phyloP scores from a whole-genome alignment of 1,284 basidiomycete genomes.

The Ustilago nuda region DNA sequence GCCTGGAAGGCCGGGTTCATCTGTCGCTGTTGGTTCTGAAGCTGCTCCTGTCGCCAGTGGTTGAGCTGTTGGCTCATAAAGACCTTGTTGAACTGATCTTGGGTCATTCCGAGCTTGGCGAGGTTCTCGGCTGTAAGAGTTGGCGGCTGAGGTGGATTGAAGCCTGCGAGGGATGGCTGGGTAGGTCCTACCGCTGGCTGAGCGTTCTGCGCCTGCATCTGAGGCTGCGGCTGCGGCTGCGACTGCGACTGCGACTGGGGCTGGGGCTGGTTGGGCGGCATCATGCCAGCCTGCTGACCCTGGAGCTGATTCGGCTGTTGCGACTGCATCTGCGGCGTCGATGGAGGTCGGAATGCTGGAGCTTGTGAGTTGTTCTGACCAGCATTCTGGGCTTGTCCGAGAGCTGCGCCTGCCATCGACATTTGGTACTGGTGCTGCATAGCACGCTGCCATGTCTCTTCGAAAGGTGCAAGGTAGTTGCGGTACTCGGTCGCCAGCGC shows the following conservation, averaged over 20 bases:
- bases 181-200: constrained; percentile 20
- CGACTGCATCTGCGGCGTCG: constrained; percentile 52
- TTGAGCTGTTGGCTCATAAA: constrained; percentile 49
- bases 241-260: constrained; percentile 25
- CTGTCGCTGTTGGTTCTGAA: constrained; percentile 51
- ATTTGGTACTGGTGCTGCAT: constrained; percentile 63
- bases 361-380: constrained; percentile 28
- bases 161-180: constrained; percentile 38
- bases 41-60: constrained; percentile 44
- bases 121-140: constrained; percentile 51
- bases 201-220: constrained; percentile 27
- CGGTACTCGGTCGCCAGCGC: constrained; percentile 58
- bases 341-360: constrained; percentile 32
- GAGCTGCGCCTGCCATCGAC: constrained; percentile 49
- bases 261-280: constrained; percentile 32
- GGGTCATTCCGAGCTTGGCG: constrained; percentile 47
- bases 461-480: constrained; percentile 60
- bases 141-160: constrained; percentile 53
- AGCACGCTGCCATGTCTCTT: constrained; percentile 65
- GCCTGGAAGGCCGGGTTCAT: constrained; percentile 32
- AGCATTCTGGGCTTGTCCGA: constrained; percentile 22
- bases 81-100: constrained; percentile 55
- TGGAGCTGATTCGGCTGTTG: constrained; percentile 35
- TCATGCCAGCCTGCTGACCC: constrained; percentile 32
- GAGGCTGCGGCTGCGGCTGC: constrained; percentile 29